phyloP scores from a whole-genome alignment of 148 eudicot genomes.

The Rheum nobile region DNA sequence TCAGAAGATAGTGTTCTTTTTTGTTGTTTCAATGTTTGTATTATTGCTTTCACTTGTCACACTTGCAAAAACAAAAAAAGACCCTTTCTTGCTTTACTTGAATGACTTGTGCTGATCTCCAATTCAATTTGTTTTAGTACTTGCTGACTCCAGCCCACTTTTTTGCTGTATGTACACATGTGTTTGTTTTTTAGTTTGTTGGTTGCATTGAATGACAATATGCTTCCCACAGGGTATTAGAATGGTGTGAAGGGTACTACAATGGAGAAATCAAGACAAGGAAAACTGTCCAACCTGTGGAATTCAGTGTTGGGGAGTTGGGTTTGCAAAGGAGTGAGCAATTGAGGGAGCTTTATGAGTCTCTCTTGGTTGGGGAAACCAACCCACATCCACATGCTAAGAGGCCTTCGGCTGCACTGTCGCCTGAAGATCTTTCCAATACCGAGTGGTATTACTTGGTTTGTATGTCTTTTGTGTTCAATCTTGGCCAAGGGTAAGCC shows the following conservation, averaged over 20 bases:
- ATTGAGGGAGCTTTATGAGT: neutral
- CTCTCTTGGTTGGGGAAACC: neutral
- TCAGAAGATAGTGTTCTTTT: too few species aligned
- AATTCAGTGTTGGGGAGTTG: neutral
- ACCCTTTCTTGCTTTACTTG: too few species aligned
- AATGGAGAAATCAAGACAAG: neutral
- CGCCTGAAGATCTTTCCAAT: neutral
- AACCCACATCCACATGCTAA: neutral
- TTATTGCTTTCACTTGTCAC: too few species aligned
- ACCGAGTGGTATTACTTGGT: neutral
- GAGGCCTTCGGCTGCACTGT: neutral
- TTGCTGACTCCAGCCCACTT: neutral
- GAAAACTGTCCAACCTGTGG: neutral
- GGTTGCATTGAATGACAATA: neutral
- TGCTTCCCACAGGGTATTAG: neutral
- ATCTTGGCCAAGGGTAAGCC: neutral
- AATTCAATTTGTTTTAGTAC: too few species aligned
- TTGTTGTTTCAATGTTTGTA: too few species aligned
- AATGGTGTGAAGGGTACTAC: neutral
- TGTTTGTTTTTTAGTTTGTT: neutral
- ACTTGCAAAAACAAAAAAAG: too few species aligned
- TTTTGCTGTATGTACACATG: neutral
- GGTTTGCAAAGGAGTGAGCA: neutral
- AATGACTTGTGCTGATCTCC: too few species aligned
- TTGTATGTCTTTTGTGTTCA: neutral